Conservation (phyloP, 306 rosid genomes). For the Lablab purpureus region DNA sequence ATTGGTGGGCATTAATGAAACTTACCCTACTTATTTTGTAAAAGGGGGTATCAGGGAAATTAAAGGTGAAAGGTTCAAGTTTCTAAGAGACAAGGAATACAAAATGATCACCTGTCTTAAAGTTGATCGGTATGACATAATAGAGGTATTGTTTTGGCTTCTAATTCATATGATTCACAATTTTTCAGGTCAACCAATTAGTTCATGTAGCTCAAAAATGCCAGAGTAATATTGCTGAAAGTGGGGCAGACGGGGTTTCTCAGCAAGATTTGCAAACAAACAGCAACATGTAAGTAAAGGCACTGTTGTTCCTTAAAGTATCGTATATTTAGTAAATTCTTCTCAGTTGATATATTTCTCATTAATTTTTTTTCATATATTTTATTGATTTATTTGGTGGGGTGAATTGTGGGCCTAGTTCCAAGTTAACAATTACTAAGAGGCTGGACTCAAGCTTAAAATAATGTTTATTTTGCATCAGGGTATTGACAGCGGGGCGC, state of each 20-base stretch:
- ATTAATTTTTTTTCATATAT: too few relatives aligned
- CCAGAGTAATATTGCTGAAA: conserved; percentile 78
- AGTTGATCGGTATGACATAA: not conserved
- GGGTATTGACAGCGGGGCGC: conserved; percentile 90
- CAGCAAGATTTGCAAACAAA: conserved; percentile 85
- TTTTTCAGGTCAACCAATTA: conserved; percentile 79
- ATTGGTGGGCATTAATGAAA: not conserved
- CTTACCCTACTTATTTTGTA: not conserved
- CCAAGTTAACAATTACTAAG: not conserved
- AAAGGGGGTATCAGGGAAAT: not conserved
- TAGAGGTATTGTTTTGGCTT: not conserved
- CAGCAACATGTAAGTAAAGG: conserved; percentile 80
- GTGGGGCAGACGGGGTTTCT: conserved; percentile 84
- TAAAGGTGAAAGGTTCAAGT: not conserved
- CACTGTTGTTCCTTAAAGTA: not conserved
- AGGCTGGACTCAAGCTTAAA: not conserved
- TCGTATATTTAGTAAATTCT: not conserved
- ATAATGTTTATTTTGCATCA: conserved; percentile 49
- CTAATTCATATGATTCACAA: conserved; percentile 17
- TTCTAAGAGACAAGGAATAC: not conserved
- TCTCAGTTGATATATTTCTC: not conserved
- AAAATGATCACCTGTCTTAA: not conserved
- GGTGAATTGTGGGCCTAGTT: not conserved
- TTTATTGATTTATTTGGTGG: not conserved
- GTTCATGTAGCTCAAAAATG: conserved; percentile 90